These are phyloP conservation scores for Chrysoporthe deuterocubensis DNA, from an alignment of 2,329 filamentous ascomycete genomes.

Conservation along the genomic window DNA sequence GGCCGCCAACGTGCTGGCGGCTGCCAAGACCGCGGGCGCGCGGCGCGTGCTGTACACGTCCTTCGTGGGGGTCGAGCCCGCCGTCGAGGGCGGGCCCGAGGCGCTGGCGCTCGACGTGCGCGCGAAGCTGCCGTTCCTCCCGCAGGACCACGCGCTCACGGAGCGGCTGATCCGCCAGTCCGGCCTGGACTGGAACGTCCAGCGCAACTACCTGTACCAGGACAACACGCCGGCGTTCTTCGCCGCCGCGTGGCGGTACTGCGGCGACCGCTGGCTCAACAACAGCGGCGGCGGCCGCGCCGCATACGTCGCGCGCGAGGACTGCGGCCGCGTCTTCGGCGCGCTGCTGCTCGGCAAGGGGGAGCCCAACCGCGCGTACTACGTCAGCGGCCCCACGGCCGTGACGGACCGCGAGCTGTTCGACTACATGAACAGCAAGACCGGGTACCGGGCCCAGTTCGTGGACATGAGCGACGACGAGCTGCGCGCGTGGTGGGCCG, in stretches of 20 bases:
- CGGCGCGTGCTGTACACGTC: constrained; percentile 32
- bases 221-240: constrained; percentile 32
- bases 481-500: constrained; percentile 27
- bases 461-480: constrained; percentile 30
- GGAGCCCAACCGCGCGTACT: constrained; percentile 25
- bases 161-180: constrained; percentile 29
- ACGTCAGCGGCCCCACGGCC: constrained; percentile 30
- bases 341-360: constrained; percentile 31
- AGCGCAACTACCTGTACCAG: constrained; percentile 32
- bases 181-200: constrained; percentile 31
- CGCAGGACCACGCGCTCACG: constrained; percentile 32
- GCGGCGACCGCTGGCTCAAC: constrained; percentile 31
- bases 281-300: constrained; percentile 29
- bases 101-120: constrained; percentile 12
- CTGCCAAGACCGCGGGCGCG: constrained; percentile 27
- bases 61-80: constrained; percentile 31
- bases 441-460: constrained; percentile 30
- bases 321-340: constrained; percentile 31
- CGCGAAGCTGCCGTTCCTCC: constrained; percentile 29
- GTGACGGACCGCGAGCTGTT: constrained; percentile 31
- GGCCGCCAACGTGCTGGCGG: constrained; percentile 30
- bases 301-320: constrained; percentile 32
- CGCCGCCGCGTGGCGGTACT: constrained; percentile 29
- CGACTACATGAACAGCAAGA: constrained; percentile 31
- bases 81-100: constrained; percentile 15